Evolutionary conservation across 2,329 filamentous ascomycete genomes (phyloP), one percentile per base, ranked within the genome.

Genomic region (Hypoxylon sp.): DNA sequence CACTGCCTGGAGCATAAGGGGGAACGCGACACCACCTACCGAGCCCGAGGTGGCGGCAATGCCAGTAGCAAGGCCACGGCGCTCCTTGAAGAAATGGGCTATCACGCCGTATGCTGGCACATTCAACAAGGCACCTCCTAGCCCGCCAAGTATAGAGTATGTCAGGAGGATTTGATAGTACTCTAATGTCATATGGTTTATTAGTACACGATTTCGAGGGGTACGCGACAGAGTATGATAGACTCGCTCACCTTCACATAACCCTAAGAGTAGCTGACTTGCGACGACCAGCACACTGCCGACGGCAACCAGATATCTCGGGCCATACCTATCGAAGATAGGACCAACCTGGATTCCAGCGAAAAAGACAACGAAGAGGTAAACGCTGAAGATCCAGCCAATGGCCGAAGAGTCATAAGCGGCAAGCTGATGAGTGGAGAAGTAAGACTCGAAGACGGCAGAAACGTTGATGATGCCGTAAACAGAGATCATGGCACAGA

Each of bases 311-410:
- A 94, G 77, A 51, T 79, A 68, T 9, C 83, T 77, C 0, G 90
- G 88, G 0, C 91, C 91, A 58, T 87, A 81, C 35, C 81, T 80
- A 67, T 96, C 91, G 66, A 95, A 95, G 26, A 94, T 69, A 0
- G 91, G 90, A 0, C 91, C 91, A 38, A 92, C 86, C 63, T 93
- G 88, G 7, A 95, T 82, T 17, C 90, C 90, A 26, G 89, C 84
- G 64, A 93, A 90, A 69, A 94, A 93, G 34, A 89, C 82, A 35
- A 93, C 75, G 65, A 94, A 95, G 20, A 90, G 78, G 66, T 91
- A 93, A 41, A 94, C 73, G 62, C 87, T 86, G 63, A 93, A 92
- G 57, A 96, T 90, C 91, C 91, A 96, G n/a, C 89, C 89, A 37
- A 91, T 86, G 41, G 82, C 78, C 3, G 85, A 86, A 7, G 86